Evolutionary conservation across 371 early-diverging fungal genomes (phyloP), one percentile per base, ranked within the genome.

Genomic region (Rhizopus delemar): DNA sequence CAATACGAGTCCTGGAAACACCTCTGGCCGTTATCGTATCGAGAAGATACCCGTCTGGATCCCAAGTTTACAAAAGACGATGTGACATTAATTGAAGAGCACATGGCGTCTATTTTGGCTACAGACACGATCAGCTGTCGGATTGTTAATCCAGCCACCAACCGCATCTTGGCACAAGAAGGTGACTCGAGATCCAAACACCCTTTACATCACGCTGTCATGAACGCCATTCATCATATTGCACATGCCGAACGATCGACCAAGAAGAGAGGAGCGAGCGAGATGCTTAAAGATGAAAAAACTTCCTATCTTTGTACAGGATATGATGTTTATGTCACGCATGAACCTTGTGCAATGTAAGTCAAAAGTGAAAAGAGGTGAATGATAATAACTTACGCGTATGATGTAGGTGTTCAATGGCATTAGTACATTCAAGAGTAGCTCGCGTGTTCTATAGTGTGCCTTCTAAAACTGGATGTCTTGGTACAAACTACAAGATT

Each of bases 341-440:
- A 85, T 59, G 88, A 88, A 60, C 88, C 88, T 31, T 88, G 88
- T 59, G 81, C 84, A 46, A 88, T 86, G 88, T 84, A 74, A 69
- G 73, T 28, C 29, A 32, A 22, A 36, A 36, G 8, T 46, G 9
- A 35, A 38, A 9, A 31, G 43, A 2, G 15, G 5, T 11, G 5
- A 38, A 43, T 43, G 15, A n/a, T 43, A n/a, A 43, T 15, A 43
- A 43, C 8, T 2, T 36, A 41, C 22, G n/a, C 28, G 36, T 39
- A 13, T 33, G 22, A 22, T 54, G 56, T 60, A 87, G 87, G 86
- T 90, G 92, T 63, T 71, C 89, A 3, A 91, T 91, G 92, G 90
- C 88, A 0, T 62, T 91, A 15, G 83, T 91, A 5, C 92, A 91
- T 72, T 91, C 92, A 4, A 80, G 92, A 13, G 80, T 91, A 22